Evolutionary conservation across 2,329 filamentous ascomycete genomes (phyloP), one percentile per base, ranked within the genome.

Genomic region (Cladorrhinum sp.): DNA sequence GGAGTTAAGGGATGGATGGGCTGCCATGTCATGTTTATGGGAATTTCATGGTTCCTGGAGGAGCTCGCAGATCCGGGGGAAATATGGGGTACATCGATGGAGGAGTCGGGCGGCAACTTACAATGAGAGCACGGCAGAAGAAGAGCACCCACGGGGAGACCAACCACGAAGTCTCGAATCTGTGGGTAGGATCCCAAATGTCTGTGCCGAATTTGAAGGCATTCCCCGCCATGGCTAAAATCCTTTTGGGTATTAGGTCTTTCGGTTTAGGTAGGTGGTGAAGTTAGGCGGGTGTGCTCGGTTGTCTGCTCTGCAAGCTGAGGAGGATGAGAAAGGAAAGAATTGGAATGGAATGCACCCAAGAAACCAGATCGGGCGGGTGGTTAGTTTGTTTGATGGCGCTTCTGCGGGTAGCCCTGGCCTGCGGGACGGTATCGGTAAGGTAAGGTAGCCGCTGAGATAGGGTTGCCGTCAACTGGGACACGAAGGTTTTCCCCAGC

Each of bases 161-260:
- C 8, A 93, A 74, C 90, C 91, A 96, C 14, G 91, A 96, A 16
- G 91, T 95, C 73, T 86, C 85, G 76, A 90, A 92, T 61, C 88
- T 85, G 73, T 88, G 82, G 48, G 82, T 78, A 6, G 81, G 80
- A 70, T 85, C 82, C 77, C 78, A 85, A 30, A 73, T 70, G 64
- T 74, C 75, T 28, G 65, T 71, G 54, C 76, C 75, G 55, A 81
- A 77, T 58, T 70, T 68, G 66, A 81, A 69, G 54, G 54, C 23
- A 57, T 49, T 57, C 36, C 23, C 20, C 39, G 26, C 54, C 54
- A 57, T 57, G 14, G 39, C 42, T 54, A 61, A 24, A 14, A 7
- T n/a, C n/a, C n/a, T n/a, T n/a, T n/a, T n/a, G n/a, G n/a, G n/a
- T 33, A 33, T 28, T 54, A 21, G n/a, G 3, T 30, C 6, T 33